phyloP scores from a whole-genome alignment of 1,139 yeast species.

The Candida sojae region DNA sequence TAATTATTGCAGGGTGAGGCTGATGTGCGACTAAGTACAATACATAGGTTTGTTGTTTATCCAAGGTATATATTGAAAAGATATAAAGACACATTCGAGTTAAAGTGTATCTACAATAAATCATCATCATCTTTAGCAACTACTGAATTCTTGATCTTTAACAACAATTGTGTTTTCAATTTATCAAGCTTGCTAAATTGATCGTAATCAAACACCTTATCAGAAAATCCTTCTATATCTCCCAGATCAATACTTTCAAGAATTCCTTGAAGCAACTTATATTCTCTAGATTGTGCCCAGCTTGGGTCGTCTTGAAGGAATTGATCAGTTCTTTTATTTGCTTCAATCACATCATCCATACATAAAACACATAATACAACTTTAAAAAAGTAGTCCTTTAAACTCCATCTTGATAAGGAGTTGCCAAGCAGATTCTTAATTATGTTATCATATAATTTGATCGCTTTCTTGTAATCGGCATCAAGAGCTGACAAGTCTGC shows the following conservation, averaged over 20 bases:
- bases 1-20: constrained; percentile 53
- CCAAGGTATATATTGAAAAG: not conserved
- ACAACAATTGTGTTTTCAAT: constrained; percentile 84
- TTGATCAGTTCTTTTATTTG: constrained; percentile 67
- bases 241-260: constrained; percentile 76
- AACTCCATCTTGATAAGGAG: constrained; percentile 81
- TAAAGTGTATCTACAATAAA: constrained; percentile 12
- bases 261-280: constrained; percentile 61
- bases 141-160: constrained; percentile 77
- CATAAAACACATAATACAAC: constrained; percentile 82
- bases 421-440: constrained; percentile 77
- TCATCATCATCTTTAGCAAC: constrained; percentile 73
- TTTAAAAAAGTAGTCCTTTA: constrained; percentile 89
- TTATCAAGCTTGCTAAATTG: constrained; percentile 88
- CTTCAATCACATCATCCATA: constrained; percentile 82
- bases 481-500: constrained; percentile 86
- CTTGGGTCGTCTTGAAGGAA: constrained; percentile 74
- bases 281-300: constrained; percentile 80
- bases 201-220: constrained; percentile 79
- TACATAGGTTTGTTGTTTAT: not conserved
- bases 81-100: not conserved
- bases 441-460: constrained; percentile 72
- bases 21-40: not conserved
- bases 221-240: constrained; percentile 75
- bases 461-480: constrained; percentile 72